A percentile compares a stretch with the other conserved stretches of the same genome.
phyloP scores from a whole-genome alignment of 108 stramenopile species.

The Stephanodiscus triporus region DNA sequence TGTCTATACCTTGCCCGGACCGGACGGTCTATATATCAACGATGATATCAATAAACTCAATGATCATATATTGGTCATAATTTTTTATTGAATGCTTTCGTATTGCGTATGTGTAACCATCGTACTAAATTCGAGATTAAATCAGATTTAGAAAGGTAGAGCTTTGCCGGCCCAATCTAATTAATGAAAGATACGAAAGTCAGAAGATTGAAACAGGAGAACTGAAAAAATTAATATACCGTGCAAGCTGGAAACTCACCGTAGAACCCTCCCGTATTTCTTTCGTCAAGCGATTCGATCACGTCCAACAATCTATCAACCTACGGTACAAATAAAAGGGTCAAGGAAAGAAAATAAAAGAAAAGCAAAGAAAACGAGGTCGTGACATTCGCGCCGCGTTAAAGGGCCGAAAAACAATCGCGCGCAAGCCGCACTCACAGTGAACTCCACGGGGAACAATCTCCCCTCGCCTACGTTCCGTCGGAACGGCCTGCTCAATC shows the following conservation, averaged over 20 bases:
- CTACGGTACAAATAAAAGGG: neutral
- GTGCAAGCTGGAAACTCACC: neutral
- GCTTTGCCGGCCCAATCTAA: conserved; percentile 47
- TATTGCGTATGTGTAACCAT: too few species aligned
- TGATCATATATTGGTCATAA: too few species aligned
- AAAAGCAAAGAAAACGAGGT: neutral
- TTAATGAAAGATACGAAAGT: too few species aligned
- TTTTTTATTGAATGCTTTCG: too few species aligned
- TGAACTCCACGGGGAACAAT: conserved; percentile 71
- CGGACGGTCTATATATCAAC: too few species aligned
- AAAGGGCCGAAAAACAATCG: neutral
- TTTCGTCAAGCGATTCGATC: conserved; percentile 27
- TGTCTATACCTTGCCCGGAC: too few species aligned
- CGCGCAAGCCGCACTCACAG: conserved; percentile 3
- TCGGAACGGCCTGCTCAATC: conserved; percentile 90
- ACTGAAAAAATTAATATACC: neutral
- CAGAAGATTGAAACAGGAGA: neutral
- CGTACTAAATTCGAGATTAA: too few species aligned
- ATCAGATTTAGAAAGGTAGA: conserved; percentile 17
- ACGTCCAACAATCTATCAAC: conserved; percentile 27
- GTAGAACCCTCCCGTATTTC: conserved; percentile 35
- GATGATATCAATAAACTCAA: too few species aligned
- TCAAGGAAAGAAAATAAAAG: neutral
- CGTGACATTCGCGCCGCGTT: neutral
- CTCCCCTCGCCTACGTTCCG: conserved; percentile 75